Base-by-base conservation (phyloP, 2,329 filamentous ascomycete species). In the Nigrograna mackinnonii region DNA sequence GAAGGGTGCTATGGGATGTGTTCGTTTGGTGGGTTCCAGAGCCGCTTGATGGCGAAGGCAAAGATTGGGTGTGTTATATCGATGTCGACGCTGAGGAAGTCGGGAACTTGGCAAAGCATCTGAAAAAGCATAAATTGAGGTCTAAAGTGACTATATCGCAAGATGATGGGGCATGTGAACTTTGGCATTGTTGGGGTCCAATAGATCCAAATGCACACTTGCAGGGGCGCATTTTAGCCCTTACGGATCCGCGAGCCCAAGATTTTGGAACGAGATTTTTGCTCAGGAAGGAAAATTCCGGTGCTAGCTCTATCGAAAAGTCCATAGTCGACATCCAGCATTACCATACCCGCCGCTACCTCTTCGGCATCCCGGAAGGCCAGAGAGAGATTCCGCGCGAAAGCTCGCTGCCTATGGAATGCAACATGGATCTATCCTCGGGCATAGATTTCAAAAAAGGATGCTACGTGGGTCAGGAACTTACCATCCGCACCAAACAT, bases 391-490 rank as follows among this genome's bases (percentile, higher is more conserved):
- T 99, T 16, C 66, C 82, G 5, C 72, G 78, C 44, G 87, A 87
- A 51, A 73, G 79, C 14, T 84, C 90, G 1, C 75, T 99, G 41
- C 92, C 94, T 1, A 85, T 91, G 68, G 92, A 97, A 70, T 86
- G 79, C 62, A 96, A 96, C 66, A 79, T 97, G 65, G 94, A 99
- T 69, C 73, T 89, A 46, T 89, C 89, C 79, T 80, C 82, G 35
- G 94, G 84, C 19, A 86, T 99, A 53, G 89, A 96, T 70, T 99
- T 94, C 73, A 84, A 84, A 62, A 99, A 99, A 73, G 94, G 94
- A 6, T 99, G 94, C 71, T 99, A 99, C 68, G 83, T 97, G 6
- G 94, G 94, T 0, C 94, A 99, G 71, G 94, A 99, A 69, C 79
- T 99, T 50, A 97, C 94, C 2, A 96, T 97, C 52, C 86, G 94